These are phyloP conservation scores for Nymphaea thermarum DNA, from an alignment of 164 flowering plant species.

Conservation along the genomic window DNA sequence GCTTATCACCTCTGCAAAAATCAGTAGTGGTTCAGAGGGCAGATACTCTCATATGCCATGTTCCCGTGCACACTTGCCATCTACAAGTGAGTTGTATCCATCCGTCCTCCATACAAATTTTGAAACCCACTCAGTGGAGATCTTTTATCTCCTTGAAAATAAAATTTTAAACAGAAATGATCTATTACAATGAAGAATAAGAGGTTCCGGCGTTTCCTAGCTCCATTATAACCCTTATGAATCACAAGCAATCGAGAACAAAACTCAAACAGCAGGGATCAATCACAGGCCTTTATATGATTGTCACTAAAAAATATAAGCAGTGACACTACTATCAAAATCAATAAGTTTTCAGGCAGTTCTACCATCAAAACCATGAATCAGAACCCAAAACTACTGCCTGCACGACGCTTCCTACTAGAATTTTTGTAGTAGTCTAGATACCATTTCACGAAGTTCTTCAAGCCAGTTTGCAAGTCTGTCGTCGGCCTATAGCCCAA, in stretches of 20 bases:
- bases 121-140: too few species aligned
- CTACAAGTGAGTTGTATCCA: too few species aligned
- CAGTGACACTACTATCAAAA: not conserved
- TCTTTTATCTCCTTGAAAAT: too few species aligned
- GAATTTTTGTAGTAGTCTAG: slow-evolving; percentile 38
- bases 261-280: not conserved
- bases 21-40: too few species aligned
- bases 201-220: too few species aligned
- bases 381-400: slow-evolving; percentile 10
- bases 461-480: slow-evolving; percentile 81
- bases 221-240: not conserved
- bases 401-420: slow-evolving; percentile 49
- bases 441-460: slow-evolving; percentile 75
- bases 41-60: too few species aligned
- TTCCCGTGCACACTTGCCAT: too few species aligned
- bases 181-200: too few species aligned
- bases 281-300: not conserved
- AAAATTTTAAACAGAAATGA: too few species aligned
- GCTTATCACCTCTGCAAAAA: too few species aligned
- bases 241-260: not conserved
- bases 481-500: slow-evolving; percentile 82
- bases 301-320: not conserved
- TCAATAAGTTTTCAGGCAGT: slow-evolving; percentile 18
- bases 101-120: too few species aligned
- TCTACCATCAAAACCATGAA: slow-evolving; percentile 16